Evolutionary conservation across 2,329 filamentous ascomycete genomes (phyloP), one percentile per base, ranked within the genome.

Genomic region (Coleophoma crateriformis): DNA sequence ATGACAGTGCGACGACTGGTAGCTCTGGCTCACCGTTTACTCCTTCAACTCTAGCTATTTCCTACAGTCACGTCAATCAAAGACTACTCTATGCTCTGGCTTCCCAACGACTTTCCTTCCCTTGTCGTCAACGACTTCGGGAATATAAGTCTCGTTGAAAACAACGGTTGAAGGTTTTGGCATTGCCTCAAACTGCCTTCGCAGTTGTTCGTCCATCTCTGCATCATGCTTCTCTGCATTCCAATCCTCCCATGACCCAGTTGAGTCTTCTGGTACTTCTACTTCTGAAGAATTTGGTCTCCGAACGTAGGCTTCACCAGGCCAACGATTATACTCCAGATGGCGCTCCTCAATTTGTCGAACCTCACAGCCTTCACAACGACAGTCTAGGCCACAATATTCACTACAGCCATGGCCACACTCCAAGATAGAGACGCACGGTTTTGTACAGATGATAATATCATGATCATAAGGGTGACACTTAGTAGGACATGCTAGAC

Each of bases 401-500:
- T 44, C 38, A 12, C 57, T 61, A 45, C 63, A 66, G 2, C 50
- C 49, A 45, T 66, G 64, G n/a, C 64, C 62, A 48, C 64, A 66
- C 5, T 22, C 11, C 1, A 64, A 47, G 11, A 33, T 39, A 8
- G 41, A 37, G 15, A 41, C 27, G 33, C 64, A 67, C 12, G 60
- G 50, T 27, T 54, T 41, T 10, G 46, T 49, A 45, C 64, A 67
- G 13, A 51, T 11, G 1, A 65, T 17, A 19, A 45, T 33, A 1
- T 53, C 44, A 45, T 67, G 64, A 12, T 53, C 48, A 22, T 61
- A 59, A 3, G 60, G 56, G 48, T 67, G 64, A 41, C 64, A 67
- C 5, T 13, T 51, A 13, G 56, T 45, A 4, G 50, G 48, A 46
- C 64, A 67, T 12, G 45, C 20, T 44, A 17, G 14, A 6, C 13